Percentiles rank a stretch among this genome's conserved stretches.
These are phyloP conservation scores for Yueomyces sinensis DNA, from an alignment of 805 yeast genomes.

Conservation along the genomic window DNA sequence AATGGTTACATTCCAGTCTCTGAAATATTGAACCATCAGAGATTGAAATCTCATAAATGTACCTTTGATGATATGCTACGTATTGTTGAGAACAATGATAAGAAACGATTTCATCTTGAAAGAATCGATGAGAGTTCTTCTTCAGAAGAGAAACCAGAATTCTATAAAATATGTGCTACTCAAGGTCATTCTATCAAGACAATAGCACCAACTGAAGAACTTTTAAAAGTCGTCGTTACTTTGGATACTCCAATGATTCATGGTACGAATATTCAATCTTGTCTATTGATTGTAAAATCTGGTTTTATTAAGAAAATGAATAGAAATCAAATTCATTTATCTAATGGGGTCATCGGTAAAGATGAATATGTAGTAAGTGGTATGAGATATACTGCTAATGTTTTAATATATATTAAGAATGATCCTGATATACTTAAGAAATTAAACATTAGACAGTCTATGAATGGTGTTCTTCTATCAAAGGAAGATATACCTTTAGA, in stretches of 20 bases:
- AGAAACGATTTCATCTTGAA: slow-evolving; percentile 52
- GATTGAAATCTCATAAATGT: slow-evolving; percentile 42
- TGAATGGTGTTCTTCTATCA: slow-evolving; percentile 64
- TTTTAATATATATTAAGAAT: slow-evolving; percentile 51
- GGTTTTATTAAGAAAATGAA: slow-evolving; percentile 57
- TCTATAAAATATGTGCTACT: slow-evolving; percentile 58
- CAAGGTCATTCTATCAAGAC: slow-evolving; percentile 75
- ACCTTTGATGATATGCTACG: slow-evolving; percentile 43
- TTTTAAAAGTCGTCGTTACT: slow-evolving; percentile 27
- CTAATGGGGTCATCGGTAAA: slow-evolving; percentile 38
- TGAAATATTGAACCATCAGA: slow-evolving; percentile 41
- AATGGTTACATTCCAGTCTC: slow-evolving; percentile 52
- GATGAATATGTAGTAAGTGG: slow-evolving; percentile 52
- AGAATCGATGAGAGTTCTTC: slow-evolving; percentile 2
- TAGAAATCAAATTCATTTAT: slow-evolving; percentile 79
- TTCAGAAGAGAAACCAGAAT: slow-evolving; percentile 9
- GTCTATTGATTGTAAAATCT: slow-evolving; percentile 33
- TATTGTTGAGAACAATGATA: slow-evolving; percentile 53
- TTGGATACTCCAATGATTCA: slow-evolving; percentile 42
- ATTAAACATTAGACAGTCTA: slow-evolving; percentile 40
- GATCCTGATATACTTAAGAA: slow-evolving; percentile 29
- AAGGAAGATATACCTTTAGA: slow-evolving; percentile 34
- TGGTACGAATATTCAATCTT: slow-evolving; percentile 51
- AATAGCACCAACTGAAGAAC: slow-evolving; percentile 29
- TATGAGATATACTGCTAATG: slow-evolving; percentile 41